phyloP scores from a whole-genome alignment of 208 protist genomes.

The Vickermania spadyakhi region DNA sequence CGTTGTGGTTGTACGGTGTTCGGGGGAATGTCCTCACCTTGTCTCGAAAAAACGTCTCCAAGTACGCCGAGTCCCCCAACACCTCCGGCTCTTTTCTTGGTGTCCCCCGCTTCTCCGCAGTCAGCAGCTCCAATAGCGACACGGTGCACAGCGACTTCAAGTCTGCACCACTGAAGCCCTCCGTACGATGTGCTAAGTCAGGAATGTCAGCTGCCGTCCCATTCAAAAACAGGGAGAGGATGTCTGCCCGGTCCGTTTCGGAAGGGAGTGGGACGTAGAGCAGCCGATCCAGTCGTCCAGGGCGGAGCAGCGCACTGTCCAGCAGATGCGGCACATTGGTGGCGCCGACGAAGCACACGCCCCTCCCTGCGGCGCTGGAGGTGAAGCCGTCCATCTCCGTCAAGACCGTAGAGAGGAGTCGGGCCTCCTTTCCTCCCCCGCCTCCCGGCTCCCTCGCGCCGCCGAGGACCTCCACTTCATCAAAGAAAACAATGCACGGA shows the following conservation, averaged over 20 bases:
- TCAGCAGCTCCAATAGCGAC: constrained; percentile 42
- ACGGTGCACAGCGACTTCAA: constrained; percentile 46
- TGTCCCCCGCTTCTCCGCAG: not conserved
- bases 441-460: constrained; percentile 20
- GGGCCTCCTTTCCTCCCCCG: constrained; percentile 25
- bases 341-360: constrained; percentile 87
- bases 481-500: constrained; percentile 92
- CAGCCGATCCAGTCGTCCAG: constrained; percentile 86
- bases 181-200: constrained; percentile 31
- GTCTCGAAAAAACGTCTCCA: not conserved
- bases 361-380: constrained; percentile 11
- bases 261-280: constrained; percentile 71
- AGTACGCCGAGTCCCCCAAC: not conserved
- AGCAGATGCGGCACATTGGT: constrained; percentile 89
- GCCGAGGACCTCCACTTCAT: constrained; percentile 93
- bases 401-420: constrained; percentile 94
- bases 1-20: not conserved
- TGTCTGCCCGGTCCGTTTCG: constrained; percentile 34
- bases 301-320: constrained; percentile 81
- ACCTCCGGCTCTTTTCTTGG: constrained; percentile 8
- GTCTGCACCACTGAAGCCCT: constrained; percentile 83
- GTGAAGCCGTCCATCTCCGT: constrained; percentile 97
- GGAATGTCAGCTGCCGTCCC: constrained; percentile 31
- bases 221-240: constrained; percentile 44
- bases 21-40: not conserved